Percentiles rank a stretch among this genome's conserved stretches.
These are phyloP conservation scores for Endotrypanum monterogeii DNA, from an alignment of 208 protist species.

Conservation along the genomic window DNA sequence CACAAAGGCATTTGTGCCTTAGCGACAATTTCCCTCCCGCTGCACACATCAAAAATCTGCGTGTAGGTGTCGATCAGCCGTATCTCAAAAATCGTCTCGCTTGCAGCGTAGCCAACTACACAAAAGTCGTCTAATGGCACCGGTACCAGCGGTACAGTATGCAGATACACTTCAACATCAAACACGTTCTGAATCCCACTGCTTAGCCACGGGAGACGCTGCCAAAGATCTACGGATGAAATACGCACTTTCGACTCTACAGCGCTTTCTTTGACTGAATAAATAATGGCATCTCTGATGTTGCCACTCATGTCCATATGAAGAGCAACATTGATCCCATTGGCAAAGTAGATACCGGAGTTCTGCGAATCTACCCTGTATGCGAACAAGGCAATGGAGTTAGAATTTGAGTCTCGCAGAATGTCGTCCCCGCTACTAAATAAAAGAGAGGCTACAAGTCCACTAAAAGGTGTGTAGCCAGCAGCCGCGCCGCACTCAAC, in stretches of 20 bases:
- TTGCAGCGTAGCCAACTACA: conserved; percentile 15
- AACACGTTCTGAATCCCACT: conserved; percentile 3
- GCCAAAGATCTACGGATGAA: conserved; percentile 14
- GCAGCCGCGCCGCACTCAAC: conserved; percentile 28
- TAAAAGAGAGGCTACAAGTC: conserved; percentile 33
- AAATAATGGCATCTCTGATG: conserved; percentile 19
- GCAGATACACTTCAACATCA: conserved; percentile 31
- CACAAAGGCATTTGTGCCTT: conserved; percentile 11
- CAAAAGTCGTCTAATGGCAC: conserved; percentile 24
- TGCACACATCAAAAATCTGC: conserved; percentile 21
- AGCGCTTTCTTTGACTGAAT: background rate
- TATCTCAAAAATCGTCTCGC: conserved; percentile 23
- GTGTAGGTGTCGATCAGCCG: conserved; percentile 8
- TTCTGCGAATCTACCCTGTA: conserved; percentile 29
- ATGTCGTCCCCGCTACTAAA: conserved; percentile 21
- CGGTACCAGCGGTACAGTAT: conserved; percentile 22
- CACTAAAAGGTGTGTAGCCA: conserved; percentile 28
- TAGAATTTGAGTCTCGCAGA: conserved; percentile 23
- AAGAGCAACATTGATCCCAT: conserved; percentile 27
- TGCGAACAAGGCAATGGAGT: conserved; percentile 32
- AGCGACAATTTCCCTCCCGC: conserved; percentile 22
- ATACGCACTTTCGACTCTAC: conserved; percentile 23
- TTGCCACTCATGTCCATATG: conserved; percentile 17
- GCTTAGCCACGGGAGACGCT: conserved; percentile 34
- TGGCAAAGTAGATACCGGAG: conserved; percentile 26